A percentile compares a stretch with the other conserved stretches of the same genome.
Conservation (phyloP, 1,284 basidiomycete species). For the Mycosarcoma maydis region DNA sequence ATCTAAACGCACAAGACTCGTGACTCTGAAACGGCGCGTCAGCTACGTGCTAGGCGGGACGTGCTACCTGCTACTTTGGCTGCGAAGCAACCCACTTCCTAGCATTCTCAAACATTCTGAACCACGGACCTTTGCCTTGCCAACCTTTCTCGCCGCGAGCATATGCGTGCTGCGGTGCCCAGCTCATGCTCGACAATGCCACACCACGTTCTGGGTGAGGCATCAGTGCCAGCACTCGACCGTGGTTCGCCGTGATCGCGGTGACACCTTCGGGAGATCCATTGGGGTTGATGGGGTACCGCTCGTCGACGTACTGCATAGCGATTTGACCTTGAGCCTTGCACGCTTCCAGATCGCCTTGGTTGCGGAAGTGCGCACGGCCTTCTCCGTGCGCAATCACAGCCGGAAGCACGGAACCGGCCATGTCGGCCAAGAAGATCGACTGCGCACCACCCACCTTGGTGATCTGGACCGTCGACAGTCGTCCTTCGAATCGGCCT, state of each 20-base stretch:
- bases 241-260: conserved; percentile 84
- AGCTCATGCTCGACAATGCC: conserved; percentile 64
- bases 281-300: conserved; percentile 79
- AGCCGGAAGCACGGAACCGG: conserved; percentile 84
- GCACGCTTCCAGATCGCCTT: conserved; percentile 28
- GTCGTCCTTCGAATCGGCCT: conserved; percentile 90
- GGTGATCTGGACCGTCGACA: conserved; percentile 81
- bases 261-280: conserved; percentile 87
- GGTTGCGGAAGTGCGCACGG: conserved; percentile 75
- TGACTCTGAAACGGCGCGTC: background rate
- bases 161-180: conserved; percentile 52
- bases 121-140: conserved; percentile 86
- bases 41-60: too few species aligned
- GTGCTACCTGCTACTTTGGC: conserved; percentile 2
- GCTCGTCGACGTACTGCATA: conserved; percentile 58
- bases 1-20: background rate
- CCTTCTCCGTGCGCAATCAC: conserved; percentile 97
- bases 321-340: conserved; percentile 45
- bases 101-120: conserved; percentile 92
- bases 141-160: conserved; percentile 33
- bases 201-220: conserved; percentile 73
- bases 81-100: conserved; percentile 67
- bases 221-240: conserved; percentile 92
- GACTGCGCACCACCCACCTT: conserved; percentile 68
- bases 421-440: conserved; percentile 90